Evolutionary conservation across 805 yeast species (phyloP).

Genomic region (Schizosaccharomyces octosporus): DNA sequence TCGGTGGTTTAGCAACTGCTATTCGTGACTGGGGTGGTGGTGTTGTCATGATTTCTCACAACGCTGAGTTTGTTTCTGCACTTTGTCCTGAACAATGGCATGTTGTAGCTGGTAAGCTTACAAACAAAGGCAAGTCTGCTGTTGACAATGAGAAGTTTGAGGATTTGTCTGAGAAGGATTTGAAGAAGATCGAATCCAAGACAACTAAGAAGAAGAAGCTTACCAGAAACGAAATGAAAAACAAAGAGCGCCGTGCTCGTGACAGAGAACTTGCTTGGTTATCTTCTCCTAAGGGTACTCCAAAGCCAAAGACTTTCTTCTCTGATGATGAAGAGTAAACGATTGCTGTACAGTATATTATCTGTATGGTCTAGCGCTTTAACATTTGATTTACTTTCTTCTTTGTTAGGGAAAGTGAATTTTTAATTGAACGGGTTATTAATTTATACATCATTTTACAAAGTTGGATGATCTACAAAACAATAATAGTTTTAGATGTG

Average conservation of each 20-base stretch:
- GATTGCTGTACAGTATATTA: too few relatives aligned
- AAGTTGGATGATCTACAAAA: too few relatives aligned
- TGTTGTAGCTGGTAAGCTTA: conserved; percentile 75
- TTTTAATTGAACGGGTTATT: too few relatives aligned
- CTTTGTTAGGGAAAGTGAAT: too few relatives aligned
- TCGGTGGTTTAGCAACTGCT: conserved; percentile 93
- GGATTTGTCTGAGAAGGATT: conserved; percentile 30
- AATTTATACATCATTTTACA: too few relatives aligned
- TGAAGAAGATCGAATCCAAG: conserved; percentile 22
- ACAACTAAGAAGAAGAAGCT: conserved; percentile 71
- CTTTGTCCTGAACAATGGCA: conserved; percentile 97
- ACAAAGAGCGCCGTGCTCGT: conserved; percentile 80
- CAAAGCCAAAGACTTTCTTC: conserved; percentile 48
- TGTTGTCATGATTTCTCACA: conserved; percentile 94
- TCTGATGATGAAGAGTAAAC: conserved; percentile 62
- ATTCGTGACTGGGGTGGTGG: conserved; percentile 97
- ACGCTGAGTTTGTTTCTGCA: conserved; percentile 90
- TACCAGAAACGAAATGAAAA: conserved; percentile 88
- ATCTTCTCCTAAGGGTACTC: conserved; percentile 91
- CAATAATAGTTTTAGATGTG: too few relatives aligned
- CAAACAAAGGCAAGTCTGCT: conserved; percentile 54
- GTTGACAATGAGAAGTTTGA: conserved; percentile 63
- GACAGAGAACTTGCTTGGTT: conserved; percentile 85
- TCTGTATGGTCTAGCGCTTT: too few relatives aligned
- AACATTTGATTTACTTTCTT: too few relatives aligned